Base-by-base conservation (phyloP, 129 eudicot species). In the Heracleum sosnowskyi region DNA sequence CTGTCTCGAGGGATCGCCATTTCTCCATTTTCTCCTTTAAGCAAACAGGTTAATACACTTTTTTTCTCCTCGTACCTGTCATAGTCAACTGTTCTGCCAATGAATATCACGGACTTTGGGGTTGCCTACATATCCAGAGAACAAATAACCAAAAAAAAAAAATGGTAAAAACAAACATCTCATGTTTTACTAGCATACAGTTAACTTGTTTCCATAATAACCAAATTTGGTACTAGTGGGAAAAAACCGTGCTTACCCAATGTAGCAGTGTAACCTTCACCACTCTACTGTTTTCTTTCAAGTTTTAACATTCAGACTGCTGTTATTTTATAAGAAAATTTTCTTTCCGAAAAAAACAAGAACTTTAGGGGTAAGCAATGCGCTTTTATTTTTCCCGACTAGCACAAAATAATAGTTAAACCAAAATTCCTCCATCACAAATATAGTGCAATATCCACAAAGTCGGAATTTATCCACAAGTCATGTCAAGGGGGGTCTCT, bases 1-100 rank as follows among this genome's bases (percentile, higher is more conserved):
- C 97, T 13, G 95, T 95, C 66, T 95, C 99, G 11, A 88, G 99
- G 83, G 99, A 95, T 75, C 97, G 97, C 53, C 96, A 95, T 15
- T 84, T 95, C 75, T 95, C 99, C 75, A 85, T 95, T 64, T 95
- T 92, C 73, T 86, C 89, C 41, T 88, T 91, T 24, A 82, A 87
- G 41, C 84, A 82, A 41, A 77, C 85, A 86, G 97, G 98, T 93
- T 74, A 28, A 17, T 70, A 35, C n/a, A 0, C 13, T 39, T 70
- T 22, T 24, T 22, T 20, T 70, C 28, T 37, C 45, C 75, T n/a
- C 11, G 16, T n/a, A 24, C 68, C 68, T 60, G 47, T 44, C 11
- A 51, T 60, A 73, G 76, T 41, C 34, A n/a, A n/a, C 31, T 37
- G 76, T 11, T 26, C 33, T 20, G 76, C 76, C 44, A 24, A 41